Percentiles rank a stretch among this genome's conserved stretches.
Evolutionary conservation across 306 rosid genomes (phyloP).

Genomic region (Vigna nakashimae): DNA sequence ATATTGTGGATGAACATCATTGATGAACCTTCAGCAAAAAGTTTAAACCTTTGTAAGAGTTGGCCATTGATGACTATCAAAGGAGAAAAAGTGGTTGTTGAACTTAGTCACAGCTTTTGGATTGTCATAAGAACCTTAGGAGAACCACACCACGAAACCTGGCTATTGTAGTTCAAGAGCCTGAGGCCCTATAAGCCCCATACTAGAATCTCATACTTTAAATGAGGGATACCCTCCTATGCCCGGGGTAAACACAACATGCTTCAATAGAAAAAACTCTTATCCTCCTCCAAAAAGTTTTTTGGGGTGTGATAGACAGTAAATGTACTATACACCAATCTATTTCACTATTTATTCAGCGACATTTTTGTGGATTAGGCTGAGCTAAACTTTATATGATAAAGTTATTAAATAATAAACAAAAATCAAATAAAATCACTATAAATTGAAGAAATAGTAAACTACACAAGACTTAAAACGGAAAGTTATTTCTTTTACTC

Average conservation of each 20-base stretch:
- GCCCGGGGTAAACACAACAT: slow-evolving; percentile 4
- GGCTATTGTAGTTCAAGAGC: too few relatives aligned
- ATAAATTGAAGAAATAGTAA: slow-evolving; percentile 13
- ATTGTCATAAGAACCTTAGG: too few relatives aligned
- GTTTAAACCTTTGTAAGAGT: background rate
- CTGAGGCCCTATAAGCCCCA: too few relatives aligned
- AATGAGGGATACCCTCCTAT: too few relatives aligned
- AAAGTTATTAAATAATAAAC: slow-evolving; percentile 9
- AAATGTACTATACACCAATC: slow-evolving; percentile 26
- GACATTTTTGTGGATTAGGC: slow-evolving; percentile 9
- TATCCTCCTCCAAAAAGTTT: background rate
- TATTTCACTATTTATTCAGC: slow-evolving; percentile 12
- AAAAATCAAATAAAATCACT: slow-evolving; percentile 8
- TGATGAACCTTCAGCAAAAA: background rate
- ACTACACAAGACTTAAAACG: slow-evolving; percentile 21
- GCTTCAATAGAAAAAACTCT: slow-evolving; percentile 10
- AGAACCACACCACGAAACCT: too few relatives aligned
- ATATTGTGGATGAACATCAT: background rate
- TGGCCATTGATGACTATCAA: background rate
- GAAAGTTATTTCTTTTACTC: background rate
- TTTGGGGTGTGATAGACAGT: background rate
- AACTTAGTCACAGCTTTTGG: slow-evolving; percentile 27
- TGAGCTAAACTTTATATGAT: slow-evolving; percentile 6
- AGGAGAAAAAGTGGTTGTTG: background rate
- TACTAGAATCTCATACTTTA: too few relatives aligned